Evolutionary conservation across 1,284 basidiomycete genomes (phyloP).

Genomic region (Erythrobasidium hasegawianum): DNA sequence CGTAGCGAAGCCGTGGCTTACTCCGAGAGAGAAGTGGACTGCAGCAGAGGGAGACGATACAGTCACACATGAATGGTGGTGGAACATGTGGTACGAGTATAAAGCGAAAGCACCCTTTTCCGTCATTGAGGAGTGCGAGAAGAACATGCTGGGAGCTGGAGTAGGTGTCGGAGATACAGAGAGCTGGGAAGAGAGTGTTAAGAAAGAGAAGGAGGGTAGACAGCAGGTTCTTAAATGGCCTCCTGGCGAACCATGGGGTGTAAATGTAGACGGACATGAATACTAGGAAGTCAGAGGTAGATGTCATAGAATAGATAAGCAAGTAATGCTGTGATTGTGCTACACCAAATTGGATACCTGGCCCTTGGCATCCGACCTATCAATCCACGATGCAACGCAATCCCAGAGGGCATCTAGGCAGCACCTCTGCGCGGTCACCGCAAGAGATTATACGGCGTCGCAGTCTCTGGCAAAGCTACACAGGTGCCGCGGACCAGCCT

Average conservation of each 20-base stretch:
- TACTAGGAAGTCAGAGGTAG: background rate
- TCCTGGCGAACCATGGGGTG: constrained; percentile 28
- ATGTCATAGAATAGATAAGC: background rate
- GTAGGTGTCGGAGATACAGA: constrained; percentile 22
- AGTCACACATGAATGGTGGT: constrained; percentile 51
- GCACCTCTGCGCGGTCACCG: constrained; percentile 12
- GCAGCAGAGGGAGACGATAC: constrained; percentile 51
- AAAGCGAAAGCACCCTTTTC: constrained; percentile 22
- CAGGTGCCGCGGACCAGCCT: constrained; percentile 26
- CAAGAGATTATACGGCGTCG: constrained; percentile 24
- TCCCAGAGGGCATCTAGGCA: background rate
- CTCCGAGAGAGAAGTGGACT: constrained; percentile 65
- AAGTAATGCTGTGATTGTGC: too few relatives aligned
- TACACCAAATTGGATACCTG: too few relatives aligned
- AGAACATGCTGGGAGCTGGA: constrained; percentile 27
- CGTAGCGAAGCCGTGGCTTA: constrained; percentile 53
- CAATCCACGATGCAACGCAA: background rate
- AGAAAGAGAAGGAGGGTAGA: constrained; percentile 54
- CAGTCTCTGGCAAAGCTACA: constrained; percentile 26
- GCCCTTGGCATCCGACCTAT: too few relatives aligned
- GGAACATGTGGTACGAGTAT: constrained; percentile 62
- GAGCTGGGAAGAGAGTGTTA: constrained; percentile 53
- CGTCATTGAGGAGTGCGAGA: constrained; percentile 18
- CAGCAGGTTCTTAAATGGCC: constrained; percentile 56
- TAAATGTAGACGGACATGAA: constrained; percentile 22